Evolutionary conservation across 2,329 filamentous ascomycete genomes (phyloP).

Genomic region (Alternaria longipes): DNA sequence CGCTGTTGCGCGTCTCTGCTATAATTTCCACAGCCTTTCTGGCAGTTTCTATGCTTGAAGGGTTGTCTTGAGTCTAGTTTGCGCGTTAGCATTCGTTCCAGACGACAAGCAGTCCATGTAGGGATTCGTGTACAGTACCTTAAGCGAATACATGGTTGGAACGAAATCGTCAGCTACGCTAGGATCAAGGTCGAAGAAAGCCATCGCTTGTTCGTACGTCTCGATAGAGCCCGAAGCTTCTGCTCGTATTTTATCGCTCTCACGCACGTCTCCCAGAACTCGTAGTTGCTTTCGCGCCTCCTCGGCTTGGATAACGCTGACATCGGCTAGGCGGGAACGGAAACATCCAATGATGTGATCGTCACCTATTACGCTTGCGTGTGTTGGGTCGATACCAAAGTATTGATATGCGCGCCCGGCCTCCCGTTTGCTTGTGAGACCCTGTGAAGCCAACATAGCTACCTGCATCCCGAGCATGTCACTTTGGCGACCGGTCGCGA

Average conservation of each 20-base stretch:
- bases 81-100: constrained; percentile 16
- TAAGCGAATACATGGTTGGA: constrained; percentile 64
- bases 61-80: constrained; percentile 60
- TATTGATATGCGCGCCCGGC: constrained; percentile 66
- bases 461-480: constrained; percentile 67
- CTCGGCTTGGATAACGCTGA: constrained; percentile 62
- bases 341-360: constrained; percentile 70
- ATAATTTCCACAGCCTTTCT: constrained; percentile 67
- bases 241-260: constrained; percentile 66
- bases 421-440: constrained; percentile 65
- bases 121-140: constrained; percentile 52
- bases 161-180: constrained; percentile 66
- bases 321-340: constrained; percentile 65
- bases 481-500: constrained; percentile 65
- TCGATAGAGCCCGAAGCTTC: constrained; percentile 68
- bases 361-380: constrained; percentile 59
- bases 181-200: constrained; percentile 64
- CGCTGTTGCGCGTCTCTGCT: constrained; percentile 66
- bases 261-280: constrained; percentile 67
- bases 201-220: constrained; percentile 70
- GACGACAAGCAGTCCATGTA: not conserved
- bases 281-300: constrained; percentile 66
- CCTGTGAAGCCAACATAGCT: constrained; percentile 66
- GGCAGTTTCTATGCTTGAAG: constrained; percentile 60
- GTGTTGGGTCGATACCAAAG: constrained; percentile 62